Conservation (phyloP, 108 stramenopile genomes). For the Fistulifera pelliculosa region DNA sequence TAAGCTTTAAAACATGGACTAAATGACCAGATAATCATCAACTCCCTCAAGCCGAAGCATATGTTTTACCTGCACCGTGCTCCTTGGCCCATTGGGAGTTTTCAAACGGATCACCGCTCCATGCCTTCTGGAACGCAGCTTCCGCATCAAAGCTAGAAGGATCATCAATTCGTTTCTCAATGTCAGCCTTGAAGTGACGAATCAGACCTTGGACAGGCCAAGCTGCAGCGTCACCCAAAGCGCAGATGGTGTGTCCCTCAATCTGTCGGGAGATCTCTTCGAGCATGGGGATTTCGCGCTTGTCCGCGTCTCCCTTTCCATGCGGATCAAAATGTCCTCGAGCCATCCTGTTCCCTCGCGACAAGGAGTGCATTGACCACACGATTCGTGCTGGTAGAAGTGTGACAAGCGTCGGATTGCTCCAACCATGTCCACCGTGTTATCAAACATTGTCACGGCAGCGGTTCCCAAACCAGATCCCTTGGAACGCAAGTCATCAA, state of each 20-base stretch:
- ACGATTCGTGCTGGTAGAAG: slow-evolving; percentile 99
- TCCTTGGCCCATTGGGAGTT: slow-evolving; percentile 86
- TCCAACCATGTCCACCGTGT: slow-evolving; percentile 98
- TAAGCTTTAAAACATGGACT: not conserved
- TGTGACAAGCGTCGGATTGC: slow-evolving; percentile 98
- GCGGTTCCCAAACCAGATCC: slow-evolving; percentile 98
- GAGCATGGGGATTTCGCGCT: slow-evolving; percentile 99
- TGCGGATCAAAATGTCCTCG: slow-evolving; percentile 86
- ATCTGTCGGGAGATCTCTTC: slow-evolving; percentile 99
- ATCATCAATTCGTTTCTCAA: slow-evolving; percentile 95
- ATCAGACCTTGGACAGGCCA: slow-evolving; percentile 99
- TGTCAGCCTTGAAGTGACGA: slow-evolving; percentile 94
- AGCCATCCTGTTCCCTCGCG: slow-evolving; percentile 94
- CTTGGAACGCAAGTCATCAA: slow-evolving; percentile 92
- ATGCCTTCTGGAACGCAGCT: slow-evolving; percentile 93
- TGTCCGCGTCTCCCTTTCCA: slow-evolving; percentile 98
- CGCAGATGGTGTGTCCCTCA: slow-evolving; percentile 99
- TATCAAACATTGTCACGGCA: slow-evolving; percentile 99
- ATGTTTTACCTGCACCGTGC: slow-evolving; percentile 80
- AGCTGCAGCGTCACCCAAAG: slow-evolving; percentile 99
- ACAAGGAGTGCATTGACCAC: slow-evolving; percentile 99
- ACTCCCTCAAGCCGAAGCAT: slow-evolving; percentile 19
- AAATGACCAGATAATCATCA: not conserved
- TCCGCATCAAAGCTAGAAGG: slow-evolving; percentile 80
- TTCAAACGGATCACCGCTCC: slow-evolving; percentile 88